Evolutionary conservation across 1,284 basidiomycete genomes (phyloP).

Genomic region (Xanthoconium separans): DNA sequence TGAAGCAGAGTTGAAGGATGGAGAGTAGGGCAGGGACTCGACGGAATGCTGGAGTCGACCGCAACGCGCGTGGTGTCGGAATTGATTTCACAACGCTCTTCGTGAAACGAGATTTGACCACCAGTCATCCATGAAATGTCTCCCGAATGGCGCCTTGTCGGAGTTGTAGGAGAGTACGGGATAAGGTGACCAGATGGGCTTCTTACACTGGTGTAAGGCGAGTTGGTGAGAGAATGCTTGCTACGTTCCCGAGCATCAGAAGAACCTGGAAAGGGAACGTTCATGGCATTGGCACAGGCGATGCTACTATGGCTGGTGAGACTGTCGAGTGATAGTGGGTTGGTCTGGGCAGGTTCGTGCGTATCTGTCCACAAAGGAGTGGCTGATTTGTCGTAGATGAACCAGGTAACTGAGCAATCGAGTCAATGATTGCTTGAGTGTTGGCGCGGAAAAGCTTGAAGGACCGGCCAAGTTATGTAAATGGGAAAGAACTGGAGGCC

Average conservation of each 20-base stretch:
- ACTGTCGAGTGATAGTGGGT: not conserved
- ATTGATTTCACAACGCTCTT: constrained; percentile 15
- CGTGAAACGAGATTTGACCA: constrained; percentile 16
- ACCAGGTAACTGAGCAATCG: no score
- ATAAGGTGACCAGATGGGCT: constrained; percentile 28
- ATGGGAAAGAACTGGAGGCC: no score
- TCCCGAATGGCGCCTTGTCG: constrained; percentile 13
- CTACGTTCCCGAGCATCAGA: constrained; percentile 1
- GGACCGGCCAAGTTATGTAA: no score
- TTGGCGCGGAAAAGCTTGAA: no score
- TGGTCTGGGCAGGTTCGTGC: not conserved
- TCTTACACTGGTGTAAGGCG: constrained; percentile 19
- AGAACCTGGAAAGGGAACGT: constrained; percentile 5
- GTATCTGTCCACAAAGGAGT: constrained; percentile 3
- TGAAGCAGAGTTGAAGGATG: constrained; percentile 2
- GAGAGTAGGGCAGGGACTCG: constrained; percentile 1
- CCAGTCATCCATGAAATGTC: constrained; percentile 7
- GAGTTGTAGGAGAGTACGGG: constrained; percentile 13
- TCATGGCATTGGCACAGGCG: constrained; percentile 23
- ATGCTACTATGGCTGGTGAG: not conserved
- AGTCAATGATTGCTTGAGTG: no score
- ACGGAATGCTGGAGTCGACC: not conserved
- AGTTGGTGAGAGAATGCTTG: constrained; percentile 14
- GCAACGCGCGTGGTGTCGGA: not conserved
- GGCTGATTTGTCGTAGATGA: no score